These are phyloP conservation scores for Solanum peruvianum DNA, from an alignment of 257 asterid species.

Conservation along the genomic window DNA sequence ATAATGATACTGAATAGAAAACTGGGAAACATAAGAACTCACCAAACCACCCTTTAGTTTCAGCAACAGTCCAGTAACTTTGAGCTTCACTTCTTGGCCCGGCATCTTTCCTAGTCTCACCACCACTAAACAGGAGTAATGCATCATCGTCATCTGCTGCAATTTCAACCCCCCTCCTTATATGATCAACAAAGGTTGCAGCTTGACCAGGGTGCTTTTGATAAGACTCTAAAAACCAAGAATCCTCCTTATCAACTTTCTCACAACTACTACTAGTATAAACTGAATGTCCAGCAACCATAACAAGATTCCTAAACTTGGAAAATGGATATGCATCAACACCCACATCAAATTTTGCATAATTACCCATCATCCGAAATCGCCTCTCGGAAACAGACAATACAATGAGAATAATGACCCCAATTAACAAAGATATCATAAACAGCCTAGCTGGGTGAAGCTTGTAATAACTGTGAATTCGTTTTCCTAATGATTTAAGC, in stretches of 20 bases:
- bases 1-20: background rate
- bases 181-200: slow-evolving; percentile 78
- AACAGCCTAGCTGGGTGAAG: slow-evolving; percentile 58
- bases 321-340: slow-evolving; percentile 50
- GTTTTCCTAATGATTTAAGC: slow-evolving; percentile 51
- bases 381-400: slow-evolving; percentile 31
- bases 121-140: slow-evolving; percentile 86
- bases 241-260: slow-evolving; percentile 77
- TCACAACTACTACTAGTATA: slow-evolving; percentile 83
- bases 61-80: slow-evolving; percentile 94
- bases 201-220: slow-evolving; percentile 98
- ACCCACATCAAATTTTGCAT: slow-evolving; percentile 27
- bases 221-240: slow-evolving; percentile 88
- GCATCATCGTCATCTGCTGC: slow-evolving; percentile 52
- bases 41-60: slow-evolving; percentile 93
- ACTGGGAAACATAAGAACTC: slow-evolving; percentile 12
- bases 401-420: slow-evolving; percentile 27
- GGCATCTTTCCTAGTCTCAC: slow-evolving; percentile 92
- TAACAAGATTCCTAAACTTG: slow-evolving; percentile 62
- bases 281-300: slow-evolving; percentile 99
- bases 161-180: slow-evolving; percentile 71
- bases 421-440: slow-evolving; percentile 41
- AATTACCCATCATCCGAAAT: slow-evolving; percentile 20
- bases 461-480: slow-evolving; percentile 44
- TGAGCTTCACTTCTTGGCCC: slow-evolving; percentile 97